phyloP scores from a whole-genome alignment of 2,329 filamentous ascomycete genomes.

The Dactylellina cionopaga region DNA sequence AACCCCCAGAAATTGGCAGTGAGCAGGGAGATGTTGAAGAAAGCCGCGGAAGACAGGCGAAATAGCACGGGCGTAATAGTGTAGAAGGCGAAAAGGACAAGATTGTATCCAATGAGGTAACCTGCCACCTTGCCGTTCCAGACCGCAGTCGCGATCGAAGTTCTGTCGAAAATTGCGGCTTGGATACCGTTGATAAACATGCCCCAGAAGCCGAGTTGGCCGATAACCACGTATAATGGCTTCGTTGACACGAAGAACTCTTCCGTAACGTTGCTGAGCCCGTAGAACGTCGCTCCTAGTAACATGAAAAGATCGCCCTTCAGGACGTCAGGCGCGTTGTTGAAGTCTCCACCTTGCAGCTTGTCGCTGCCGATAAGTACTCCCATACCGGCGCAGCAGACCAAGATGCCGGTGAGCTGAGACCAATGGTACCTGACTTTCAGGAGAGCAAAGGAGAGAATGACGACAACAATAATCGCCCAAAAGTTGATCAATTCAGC shows the following conservation, averaged over 20 bases:
- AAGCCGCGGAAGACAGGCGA: constrained; percentile 87
- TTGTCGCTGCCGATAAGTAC: constrained; percentile 56
- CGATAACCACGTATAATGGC: constrained; percentile 80
- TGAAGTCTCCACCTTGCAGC: constrained; percentile 63
- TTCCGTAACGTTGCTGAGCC: constrained; percentile 87
- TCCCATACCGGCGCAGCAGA: constrained; percentile 84
- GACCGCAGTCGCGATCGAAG: constrained; percentile 71
- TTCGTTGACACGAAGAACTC: constrained; percentile 90
- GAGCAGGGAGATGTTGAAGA: constrained; percentile 94
- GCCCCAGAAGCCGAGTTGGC: constrained; percentile 87
- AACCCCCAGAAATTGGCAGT: constrained; percentile 98
- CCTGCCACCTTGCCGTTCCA: constrained; percentile 77
- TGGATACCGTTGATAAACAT: constrained; percentile 91
- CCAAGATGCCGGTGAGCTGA: constrained; percentile 85
- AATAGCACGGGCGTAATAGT: constrained; percentile 85
- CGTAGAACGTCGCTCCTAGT: constrained; percentile 88
- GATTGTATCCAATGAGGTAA: constrained; percentile 89
- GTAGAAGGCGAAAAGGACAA: constrained; percentile 86
- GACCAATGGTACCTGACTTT: constrained; percentile 87
- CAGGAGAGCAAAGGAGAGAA: constrained; percentile 83
- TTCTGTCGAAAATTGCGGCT: constrained; percentile 88
- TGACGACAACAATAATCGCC: constrained; percentile 92
- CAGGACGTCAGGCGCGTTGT: constrained; percentile 72
- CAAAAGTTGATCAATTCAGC: constrained; percentile 98
- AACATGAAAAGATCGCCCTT: constrained; percentile 95